A percentile compares a stretch with the other conserved stretches of the same genome.
phyloP scores from a whole-genome alignment of 1,139 yeast species.

The Suhomyces atakaporum region DNA sequence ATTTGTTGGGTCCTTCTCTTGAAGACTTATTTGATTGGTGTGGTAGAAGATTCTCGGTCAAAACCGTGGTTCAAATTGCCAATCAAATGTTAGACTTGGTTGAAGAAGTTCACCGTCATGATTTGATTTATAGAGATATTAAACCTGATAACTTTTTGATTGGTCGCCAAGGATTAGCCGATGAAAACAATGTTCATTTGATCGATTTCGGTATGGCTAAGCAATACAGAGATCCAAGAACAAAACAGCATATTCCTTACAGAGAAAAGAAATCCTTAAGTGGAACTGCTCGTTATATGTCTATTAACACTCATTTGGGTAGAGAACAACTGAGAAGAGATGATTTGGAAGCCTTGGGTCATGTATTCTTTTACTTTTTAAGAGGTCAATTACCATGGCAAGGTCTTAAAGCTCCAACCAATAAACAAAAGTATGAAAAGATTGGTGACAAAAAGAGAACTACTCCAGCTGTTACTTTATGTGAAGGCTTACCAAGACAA shows the following conservation, averaged over 20 bases:
- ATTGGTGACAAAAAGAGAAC: conserved; percentile 78
- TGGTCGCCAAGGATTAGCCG: conserved; percentile 65
- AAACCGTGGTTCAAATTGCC: conserved; percentile 73
- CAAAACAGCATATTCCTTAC: conserved; percentile 61
- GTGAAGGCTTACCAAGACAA: conserved; percentile 71
- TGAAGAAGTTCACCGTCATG: conserved; percentile 67
- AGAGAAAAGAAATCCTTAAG: conserved; percentile 63
- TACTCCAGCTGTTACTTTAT: conserved; percentile 67
- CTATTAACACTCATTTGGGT: conserved; percentile 64
- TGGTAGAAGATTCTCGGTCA: conserved; percentile 65
- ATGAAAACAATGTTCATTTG: conserved; percentile 55
- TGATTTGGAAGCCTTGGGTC: conserved; percentile 64
- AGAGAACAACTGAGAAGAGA: conserved; percentile 66
- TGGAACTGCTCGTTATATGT: conserved; percentile 69
- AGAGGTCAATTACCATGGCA: conserved; percentile 59
- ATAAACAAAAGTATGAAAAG: conserved; percentile 78
- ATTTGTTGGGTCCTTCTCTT: conserved; percentile 71
- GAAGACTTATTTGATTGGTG: conserved; percentile 86
- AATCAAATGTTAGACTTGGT: conserved; percentile 72
- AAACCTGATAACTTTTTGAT: conserved; percentile 76
- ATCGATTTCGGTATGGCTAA: conserved; percentile 69
- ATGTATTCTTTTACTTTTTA: conserved; percentile 62
- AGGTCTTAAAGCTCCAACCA: conserved; percentile 71
- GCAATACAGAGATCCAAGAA: conserved; percentile 62
- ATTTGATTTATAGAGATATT: conserved; percentile 72